Evolutionary conservation across 2,329 filamentous ascomycete species (phyloP).

Genomic region (Penicillium crustosum): DNA sequence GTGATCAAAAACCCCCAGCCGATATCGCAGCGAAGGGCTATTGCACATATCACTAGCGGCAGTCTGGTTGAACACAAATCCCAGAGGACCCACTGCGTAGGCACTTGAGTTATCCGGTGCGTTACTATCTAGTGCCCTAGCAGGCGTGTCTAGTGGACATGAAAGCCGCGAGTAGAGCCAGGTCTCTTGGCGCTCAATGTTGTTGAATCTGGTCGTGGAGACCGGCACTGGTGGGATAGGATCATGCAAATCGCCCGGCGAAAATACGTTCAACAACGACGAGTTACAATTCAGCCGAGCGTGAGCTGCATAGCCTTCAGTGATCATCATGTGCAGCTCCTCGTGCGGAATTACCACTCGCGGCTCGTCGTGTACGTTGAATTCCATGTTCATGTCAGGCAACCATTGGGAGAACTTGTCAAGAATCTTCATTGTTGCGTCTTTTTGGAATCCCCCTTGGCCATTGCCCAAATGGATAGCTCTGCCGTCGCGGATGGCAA

Average conservation of each 20-base stretch:
- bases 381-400: slow-evolving; percentile 86
- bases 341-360: slow-evolving; percentile 76
- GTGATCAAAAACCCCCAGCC: slow-evolving; percentile 9
- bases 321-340: slow-evolving; percentile 65
- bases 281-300: slow-evolving; percentile 3
- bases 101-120: slow-evolving; percentile 1
- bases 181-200: slow-evolving; percentile 15
- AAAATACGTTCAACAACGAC: background rate
- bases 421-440: slow-evolving; percentile 71
- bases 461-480: slow-evolving; percentile 44
- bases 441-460: slow-evolving; percentile 36
- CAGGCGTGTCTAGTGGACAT: slow-evolving; percentile 16
- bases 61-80: slow-evolving; percentile 14
- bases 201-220: slow-evolving; percentile 6
- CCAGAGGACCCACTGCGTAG: slow-evolving; percentile 5
- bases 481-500: slow-evolving; percentile 9
- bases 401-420: slow-evolving; percentile 67
- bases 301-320: slow-evolving; percentile 26
- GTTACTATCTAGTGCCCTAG: slow-evolving; percentile 4
- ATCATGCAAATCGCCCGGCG: background rate
- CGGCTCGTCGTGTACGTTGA: slow-evolving; percentile 85
- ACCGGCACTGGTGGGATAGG: background rate
- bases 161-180: slow-evolving; percentile 15
- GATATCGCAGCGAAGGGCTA: slow-evolving; percentile 11
- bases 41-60: slow-evolving; percentile 14